These are phyloP conservation scores for Graphilbum sp. DNA, from an alignment of 2,329 filamentous ascomycete species.

Conservation along the genomic window DNA sequence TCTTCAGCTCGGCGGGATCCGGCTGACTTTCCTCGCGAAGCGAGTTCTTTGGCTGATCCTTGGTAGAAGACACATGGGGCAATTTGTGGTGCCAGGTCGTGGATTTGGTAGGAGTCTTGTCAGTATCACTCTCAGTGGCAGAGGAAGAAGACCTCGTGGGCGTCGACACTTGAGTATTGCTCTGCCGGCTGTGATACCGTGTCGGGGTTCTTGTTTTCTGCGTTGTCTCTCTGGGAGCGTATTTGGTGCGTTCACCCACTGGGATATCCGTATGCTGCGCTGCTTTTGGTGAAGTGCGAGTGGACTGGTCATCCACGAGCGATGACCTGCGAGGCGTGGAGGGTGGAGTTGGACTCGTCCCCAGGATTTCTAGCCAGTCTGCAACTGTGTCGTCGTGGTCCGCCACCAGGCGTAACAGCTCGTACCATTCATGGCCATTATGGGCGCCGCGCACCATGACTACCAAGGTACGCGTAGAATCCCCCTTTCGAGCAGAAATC, in stretches of 20 bases:
- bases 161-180: slow-evolving; percentile 11
- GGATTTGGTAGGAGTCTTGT: neutral
- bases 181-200: slow-evolving; percentile 14
- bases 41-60: slow-evolving; percentile 13
- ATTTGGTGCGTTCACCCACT: slow-evolving; percentile 20
- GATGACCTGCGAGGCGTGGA: neutral
- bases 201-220: slow-evolving; percentile 7
- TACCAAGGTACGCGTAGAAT: slow-evolving; percentile 53
- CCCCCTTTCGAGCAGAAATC: slow-evolving; percentile 67
- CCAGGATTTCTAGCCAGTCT: slow-evolving; percentile 79
- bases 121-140: neutral
- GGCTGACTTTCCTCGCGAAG: slow-evolving; percentile 21
- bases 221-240: slow-evolving; percentile 1
- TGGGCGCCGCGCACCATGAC: slow-evolving; percentile 59
- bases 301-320: slow-evolving; percentile 9
- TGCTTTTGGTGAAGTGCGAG: slow-evolving; percentile 7
- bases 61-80: neutral
- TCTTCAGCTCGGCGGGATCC: slow-evolving; percentile 20
- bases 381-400: slow-evolving; percentile 60
- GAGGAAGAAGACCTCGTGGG: neutral
- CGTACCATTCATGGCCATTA: slow-evolving; percentile 59
- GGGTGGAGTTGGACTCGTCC: slow-evolving; percentile 27
- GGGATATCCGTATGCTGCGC: slow-evolving; percentile 17
- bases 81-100: neutral
- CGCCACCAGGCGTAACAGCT: slow-evolving; percentile 62